phyloP scores from a whole-genome alignment of 768 basidiomycete genomes.

The Lactifluus hygrophoroides region DNA sequence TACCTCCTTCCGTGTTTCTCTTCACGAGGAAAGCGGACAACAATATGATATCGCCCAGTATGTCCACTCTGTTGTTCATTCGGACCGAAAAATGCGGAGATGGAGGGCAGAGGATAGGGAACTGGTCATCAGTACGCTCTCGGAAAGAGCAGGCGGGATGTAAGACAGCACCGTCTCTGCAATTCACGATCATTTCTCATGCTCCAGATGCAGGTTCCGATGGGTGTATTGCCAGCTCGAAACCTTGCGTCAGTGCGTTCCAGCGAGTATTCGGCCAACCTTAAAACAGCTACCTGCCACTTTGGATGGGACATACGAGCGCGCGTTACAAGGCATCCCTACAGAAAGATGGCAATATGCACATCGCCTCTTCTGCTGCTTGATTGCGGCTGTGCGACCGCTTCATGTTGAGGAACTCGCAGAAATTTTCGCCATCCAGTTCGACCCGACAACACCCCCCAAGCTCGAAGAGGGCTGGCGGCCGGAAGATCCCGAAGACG shows the following conservation, averaged over 20 bases:
- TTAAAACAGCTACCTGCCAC: background rate
- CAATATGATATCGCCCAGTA: background rate
- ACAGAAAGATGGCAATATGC: background rate
- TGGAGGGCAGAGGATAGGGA: background rate
- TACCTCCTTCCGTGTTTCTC: background rate
- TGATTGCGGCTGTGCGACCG: background rate
- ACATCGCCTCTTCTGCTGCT: background rate
- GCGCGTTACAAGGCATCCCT: too few relatives aligned
- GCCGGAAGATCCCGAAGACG: background rate
- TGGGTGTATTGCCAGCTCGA: background rate
- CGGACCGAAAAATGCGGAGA: background rate
- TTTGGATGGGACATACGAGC: background rate
- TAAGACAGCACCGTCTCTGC: background rate
- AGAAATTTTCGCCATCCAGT: too few relatives aligned
- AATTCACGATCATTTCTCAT: background rate
- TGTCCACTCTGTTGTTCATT: background rate
- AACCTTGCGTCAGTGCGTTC: background rate
- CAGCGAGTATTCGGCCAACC: background rate
- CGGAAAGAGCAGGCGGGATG: background rate
- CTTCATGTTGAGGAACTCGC: too few relatives aligned
- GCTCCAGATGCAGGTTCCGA: background rate
- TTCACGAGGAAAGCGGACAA: background rate
- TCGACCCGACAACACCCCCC: background rate
- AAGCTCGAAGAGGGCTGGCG: background rate
- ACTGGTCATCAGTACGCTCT: too few relatives aligned